Conservation (phyloP, 225 moss, liverwort and hornwort species). For the Polytrichum commune region DNA sequence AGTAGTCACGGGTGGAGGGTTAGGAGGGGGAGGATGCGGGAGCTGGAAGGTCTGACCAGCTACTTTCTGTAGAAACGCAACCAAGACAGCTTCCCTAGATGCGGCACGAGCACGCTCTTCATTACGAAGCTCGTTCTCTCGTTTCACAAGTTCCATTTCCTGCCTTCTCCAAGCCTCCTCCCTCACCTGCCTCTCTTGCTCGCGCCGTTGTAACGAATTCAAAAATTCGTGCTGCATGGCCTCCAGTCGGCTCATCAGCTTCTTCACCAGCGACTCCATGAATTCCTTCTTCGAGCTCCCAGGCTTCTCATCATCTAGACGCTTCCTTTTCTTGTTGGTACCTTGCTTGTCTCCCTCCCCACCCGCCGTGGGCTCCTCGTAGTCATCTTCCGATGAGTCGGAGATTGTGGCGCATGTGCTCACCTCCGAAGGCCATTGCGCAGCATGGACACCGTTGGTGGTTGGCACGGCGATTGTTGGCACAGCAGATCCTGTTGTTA, state of each 20-base stretch:
- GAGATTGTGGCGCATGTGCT: conserved; percentile 80
- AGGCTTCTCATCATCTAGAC: conserved; percentile 41
- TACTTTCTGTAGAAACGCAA: conserved; percentile 85
- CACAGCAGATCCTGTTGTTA: conserved; percentile 19
- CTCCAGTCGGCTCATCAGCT: conserved; percentile 86
- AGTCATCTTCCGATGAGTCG: conserved; percentile 95
- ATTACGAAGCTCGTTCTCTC: conserved; percentile 86
- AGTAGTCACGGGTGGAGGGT: conserved; percentile 3
- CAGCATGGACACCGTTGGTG: conserved; percentile 59
- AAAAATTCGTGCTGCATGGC: conserved; percentile 91
- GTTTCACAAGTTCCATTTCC: conserved; percentile 71
- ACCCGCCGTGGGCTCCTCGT: conserved; percentile 67
- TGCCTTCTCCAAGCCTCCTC: conserved; percentile 90
- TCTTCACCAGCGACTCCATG: conserved; percentile 74
- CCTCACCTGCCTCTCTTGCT: conserved; percentile 78
- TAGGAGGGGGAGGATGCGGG: conserved; percentile 55
- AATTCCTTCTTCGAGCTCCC: conserved; percentile 51
- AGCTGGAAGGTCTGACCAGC: conserved; percentile 85
- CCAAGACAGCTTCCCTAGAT: conserved; percentile 88
- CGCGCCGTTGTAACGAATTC: conserved; percentile 85
- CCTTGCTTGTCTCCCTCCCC: conserved; percentile 67
- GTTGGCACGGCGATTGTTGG: conserved; percentile 16
- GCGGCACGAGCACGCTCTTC: conserved; percentile 80
- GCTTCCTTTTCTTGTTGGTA: conserved; percentile 81
- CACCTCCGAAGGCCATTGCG: conserved; percentile 79